Evolutionary conservation across 129 eudicot genomes (phyloP).

Genomic region (Pulicaria dysenterica): DNA sequence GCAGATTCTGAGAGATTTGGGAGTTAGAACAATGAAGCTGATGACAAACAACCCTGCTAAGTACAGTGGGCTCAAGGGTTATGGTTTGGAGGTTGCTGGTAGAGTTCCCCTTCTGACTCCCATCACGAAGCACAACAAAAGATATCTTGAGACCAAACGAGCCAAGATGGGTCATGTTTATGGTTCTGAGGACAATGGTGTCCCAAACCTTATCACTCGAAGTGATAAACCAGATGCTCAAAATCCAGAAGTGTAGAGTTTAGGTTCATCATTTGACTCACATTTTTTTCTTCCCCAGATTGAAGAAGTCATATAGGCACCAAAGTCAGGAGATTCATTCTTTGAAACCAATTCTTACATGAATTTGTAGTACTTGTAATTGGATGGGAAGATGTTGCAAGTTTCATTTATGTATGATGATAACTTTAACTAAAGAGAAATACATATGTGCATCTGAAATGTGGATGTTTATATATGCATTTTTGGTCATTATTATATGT

Average conservation of each 20-base stretch:
- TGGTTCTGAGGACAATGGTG: conserved; percentile 49
- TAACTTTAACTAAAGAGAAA: no score
- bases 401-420: conserved; percentile 18
- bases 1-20: conserved; percentile 92
- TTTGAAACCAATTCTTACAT: conserved; percentile 24
- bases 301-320: neutral
- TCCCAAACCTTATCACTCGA: conserved; percentile 32
- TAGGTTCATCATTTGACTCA: conserved; percentile 26
- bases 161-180: conserved; percentile 94
- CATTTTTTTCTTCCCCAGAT: conserved; percentile 26
- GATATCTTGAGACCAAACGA: conserved; percentile 88
- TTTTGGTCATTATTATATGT: no score
- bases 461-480: no score
- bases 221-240: conserved; percentile 41
- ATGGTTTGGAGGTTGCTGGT: conserved; percentile 81
- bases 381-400: conserved; percentile 25
- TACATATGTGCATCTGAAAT: no score
- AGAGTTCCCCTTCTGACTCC: conserved; percentile 89
- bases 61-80: conserved; percentile 93
- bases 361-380: conserved; percentile 22
- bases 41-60: conserved; percentile 99
- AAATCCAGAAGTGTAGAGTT: conserved; percentile 28
- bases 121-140: conserved; percentile 76
- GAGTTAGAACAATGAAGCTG: conserved; percentile 93
- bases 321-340: conserved; percentile 21